Evolutionary conservation across 257 asterid genomes (phyloP).

Genomic region (Gentiana dahurica): DNA sequence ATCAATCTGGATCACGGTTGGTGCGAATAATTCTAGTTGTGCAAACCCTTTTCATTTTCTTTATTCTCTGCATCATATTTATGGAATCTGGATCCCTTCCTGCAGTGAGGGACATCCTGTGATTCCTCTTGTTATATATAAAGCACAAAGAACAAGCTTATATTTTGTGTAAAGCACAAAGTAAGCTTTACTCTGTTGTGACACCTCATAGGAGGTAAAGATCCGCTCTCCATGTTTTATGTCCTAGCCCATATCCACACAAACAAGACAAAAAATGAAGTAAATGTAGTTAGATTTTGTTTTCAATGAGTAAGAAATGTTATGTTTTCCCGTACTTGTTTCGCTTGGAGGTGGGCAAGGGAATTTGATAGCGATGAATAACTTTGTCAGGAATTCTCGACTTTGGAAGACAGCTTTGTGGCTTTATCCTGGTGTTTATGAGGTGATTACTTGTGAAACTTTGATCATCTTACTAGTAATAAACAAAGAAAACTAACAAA

Average conservation of each 20-base stretch:
- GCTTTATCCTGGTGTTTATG: slow-evolving; percentile 95
- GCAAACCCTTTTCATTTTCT: neutral
- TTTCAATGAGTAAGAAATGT: too few relatives aligned
- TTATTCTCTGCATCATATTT: slow-evolving; percentile 2
- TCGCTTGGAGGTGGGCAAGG: too few relatives aligned
- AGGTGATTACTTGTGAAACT: slow-evolving; percentile 29
- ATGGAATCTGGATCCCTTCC: neutral
- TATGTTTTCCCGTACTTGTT: too few relatives aligned
- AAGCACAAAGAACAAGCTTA: too few relatives aligned
- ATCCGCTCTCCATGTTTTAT: too few relatives aligned
- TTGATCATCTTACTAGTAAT: neutral
- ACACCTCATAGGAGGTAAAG: too few relatives aligned
- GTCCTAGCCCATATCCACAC: too few relatives aligned
- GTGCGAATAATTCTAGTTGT: neutral
- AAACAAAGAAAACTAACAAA: neutral
- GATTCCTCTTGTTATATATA: too few relatives aligned
- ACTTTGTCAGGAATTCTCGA: slow-evolving; percentile 42
- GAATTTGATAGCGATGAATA: neutral
- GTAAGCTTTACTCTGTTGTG: too few relatives aligned
- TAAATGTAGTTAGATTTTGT: too few relatives aligned
- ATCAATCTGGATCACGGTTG: slow-evolving; percentile 35
- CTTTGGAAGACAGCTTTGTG: slow-evolving; percentile 68
- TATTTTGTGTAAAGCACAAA: too few relatives aligned
- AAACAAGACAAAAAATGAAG: too few relatives aligned
- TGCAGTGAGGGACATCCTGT: neutral